phyloP scores from a whole-genome alignment of 495 filamentous ascomycete species.

The Poronia punctata region DNA sequence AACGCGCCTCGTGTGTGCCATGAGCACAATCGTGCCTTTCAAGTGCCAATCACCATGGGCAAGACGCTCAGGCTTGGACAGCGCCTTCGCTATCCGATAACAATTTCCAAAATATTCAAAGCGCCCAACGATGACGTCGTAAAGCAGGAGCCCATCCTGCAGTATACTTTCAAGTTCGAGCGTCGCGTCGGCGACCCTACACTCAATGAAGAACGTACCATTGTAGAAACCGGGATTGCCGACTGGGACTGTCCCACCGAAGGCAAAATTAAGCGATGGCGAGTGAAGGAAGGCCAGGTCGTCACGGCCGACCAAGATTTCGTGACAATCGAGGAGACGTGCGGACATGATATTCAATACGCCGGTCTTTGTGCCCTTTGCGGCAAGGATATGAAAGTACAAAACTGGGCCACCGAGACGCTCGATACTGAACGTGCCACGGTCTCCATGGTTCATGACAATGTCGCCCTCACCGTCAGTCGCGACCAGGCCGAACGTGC shows the following conservation, averaged over 20 bases:
- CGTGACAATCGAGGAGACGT: slow-evolving; percentile 82
- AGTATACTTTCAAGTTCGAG: slow-evolving; percentile 73
- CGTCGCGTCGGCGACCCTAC: slow-evolving; percentile 67
- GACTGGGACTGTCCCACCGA: slow-evolving; percentile 78
- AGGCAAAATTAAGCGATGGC: slow-evolving; percentile 70
- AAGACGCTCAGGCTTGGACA: slow-evolving; percentile 44
- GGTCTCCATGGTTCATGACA: slow-evolving; percentile 90
- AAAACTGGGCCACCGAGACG: slow-evolving; percentile 43
- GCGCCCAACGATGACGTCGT: slow-evolving; percentile 64
- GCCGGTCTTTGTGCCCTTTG: slow-evolving; percentile 84
- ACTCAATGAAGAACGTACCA: slow-evolving; percentile 50
- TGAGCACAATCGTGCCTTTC: slow-evolving; percentile 14
- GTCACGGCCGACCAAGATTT: slow-evolving; percentile 54
- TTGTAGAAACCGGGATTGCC: slow-evolving; percentile 57
- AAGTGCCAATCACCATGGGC: slow-evolving; percentile 18
- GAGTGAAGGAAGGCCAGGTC: slow-evolving; percentile 62
- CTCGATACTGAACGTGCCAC: slow-evolving; percentile 69
- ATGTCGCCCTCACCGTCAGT: slow-evolving; percentile 70
- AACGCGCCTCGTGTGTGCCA: slow-evolving; percentile 10
- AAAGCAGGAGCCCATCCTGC: slow-evolving; percentile 67
- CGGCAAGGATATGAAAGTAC: slow-evolving; percentile 91
- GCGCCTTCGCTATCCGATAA: slow-evolving; percentile 86
- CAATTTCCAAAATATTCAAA: slow-evolving; percentile 80
- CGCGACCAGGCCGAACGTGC: slow-evolving; percentile 66
- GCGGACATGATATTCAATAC: slow-evolving; percentile 84